Conservation (phyloP, 768 basidiomycete genomes). For the Rickenella mellea region DNA sequence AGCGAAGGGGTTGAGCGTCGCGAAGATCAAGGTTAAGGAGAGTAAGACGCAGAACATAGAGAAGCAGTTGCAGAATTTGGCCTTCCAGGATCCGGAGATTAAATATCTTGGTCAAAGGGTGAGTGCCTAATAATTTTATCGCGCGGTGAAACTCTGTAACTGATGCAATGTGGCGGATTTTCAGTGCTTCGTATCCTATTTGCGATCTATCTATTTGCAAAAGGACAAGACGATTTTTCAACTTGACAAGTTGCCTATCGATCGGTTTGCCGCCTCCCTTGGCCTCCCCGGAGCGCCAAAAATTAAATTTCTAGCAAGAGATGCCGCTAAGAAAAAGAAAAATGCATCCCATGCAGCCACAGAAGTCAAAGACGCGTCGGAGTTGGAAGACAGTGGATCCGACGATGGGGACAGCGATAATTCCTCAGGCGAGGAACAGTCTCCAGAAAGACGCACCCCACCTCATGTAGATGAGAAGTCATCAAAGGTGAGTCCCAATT, state of each 20-base stretch:
- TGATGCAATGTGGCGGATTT: too few species aligned
- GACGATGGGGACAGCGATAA: constrained; percentile 9
- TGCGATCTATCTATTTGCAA: constrained; percentile 86
- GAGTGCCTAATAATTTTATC: constrained; percentile 20
- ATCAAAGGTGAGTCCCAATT: constrained; percentile 2
- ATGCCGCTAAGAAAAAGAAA: constrained; percentile 67
- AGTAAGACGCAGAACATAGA: constrained; percentile 81
- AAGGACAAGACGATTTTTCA: constrained; percentile 94
- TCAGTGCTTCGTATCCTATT: constrained; percentile 92
- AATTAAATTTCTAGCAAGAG: constrained; percentile 74
- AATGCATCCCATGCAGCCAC: constrained; percentile 49
- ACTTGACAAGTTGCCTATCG: constrained; percentile 68
- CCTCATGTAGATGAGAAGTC: constrained; percentile 20
- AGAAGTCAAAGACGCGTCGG: constrained; percentile 22
- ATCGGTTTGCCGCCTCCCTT: constrained; percentile 79
- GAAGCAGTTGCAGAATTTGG: constrained; percentile 84
- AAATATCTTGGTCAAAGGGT: constrained; percentile 95
- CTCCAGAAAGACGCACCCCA: constrained; percentile 13
- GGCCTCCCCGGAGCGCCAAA: constrained; percentile 93
- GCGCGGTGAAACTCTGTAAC: too few species aligned
- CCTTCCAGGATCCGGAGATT: constrained; percentile 92
- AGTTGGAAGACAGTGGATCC: constrained; percentile 12
- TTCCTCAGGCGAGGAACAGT: constrained; percentile 9
- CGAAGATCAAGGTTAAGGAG: constrained; percentile 79
- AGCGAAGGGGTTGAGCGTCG: constrained; percentile 60